Evolutionary conservation across 192 early-diverging fungal species (phyloP).

Genomic region (Mortierella claussenii): DNA sequence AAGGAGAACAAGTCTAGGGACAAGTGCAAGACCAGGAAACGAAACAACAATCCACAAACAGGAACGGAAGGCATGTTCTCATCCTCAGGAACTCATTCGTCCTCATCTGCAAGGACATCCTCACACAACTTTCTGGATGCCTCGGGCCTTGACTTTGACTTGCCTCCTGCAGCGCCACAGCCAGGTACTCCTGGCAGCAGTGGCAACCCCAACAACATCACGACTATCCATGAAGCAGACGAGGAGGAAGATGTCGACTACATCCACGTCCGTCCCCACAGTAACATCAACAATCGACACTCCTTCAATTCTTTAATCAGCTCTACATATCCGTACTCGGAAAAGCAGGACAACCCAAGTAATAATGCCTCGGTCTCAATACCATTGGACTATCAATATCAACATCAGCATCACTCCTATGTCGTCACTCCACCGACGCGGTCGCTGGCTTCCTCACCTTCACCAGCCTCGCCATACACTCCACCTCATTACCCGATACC

Average conservation of each 20-base stretch:
- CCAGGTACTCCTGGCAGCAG: slow-evolving; percentile 16
- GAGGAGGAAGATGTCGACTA: slow-evolving; percentile 45
- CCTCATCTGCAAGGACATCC: slow-evolving; percentile 35
- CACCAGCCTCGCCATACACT: slow-evolving; percentile 22
- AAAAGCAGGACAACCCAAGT: slow-evolving; percentile 5
- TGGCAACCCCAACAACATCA: slow-evolving; percentile 35
- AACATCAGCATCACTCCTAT: slow-evolving; percentile 16
- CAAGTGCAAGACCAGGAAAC: no score
- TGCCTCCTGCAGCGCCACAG: slow-evolving; percentile 23
- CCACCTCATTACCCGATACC: slow-evolving; percentile 23
- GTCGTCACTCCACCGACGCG: slow-evolving; percentile 13
- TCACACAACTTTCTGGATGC: slow-evolving; percentile 42
- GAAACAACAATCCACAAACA: no score
- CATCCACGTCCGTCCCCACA: slow-evolving; percentile 20
- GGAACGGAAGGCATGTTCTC: no score
- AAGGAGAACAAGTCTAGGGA: no score
- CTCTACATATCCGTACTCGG: neutral
- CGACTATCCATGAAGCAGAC: slow-evolving; percentile 46
- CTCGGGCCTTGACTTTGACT: slow-evolving; percentile 46
- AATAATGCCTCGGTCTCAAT: slow-evolving; percentile 5
- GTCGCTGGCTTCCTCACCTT: slow-evolving; percentile 27
- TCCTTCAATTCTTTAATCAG: neutral
- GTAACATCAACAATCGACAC: neutral
- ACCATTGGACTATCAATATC: slow-evolving; percentile 21
- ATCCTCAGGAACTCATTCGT: slow-evolving; percentile 17